Percentiles rank a stretch among this genome's conserved stretches.
Evolutionary conservation across 441 rosid species (phyloP).

Genomic region (Erodium moschatum): DNA sequence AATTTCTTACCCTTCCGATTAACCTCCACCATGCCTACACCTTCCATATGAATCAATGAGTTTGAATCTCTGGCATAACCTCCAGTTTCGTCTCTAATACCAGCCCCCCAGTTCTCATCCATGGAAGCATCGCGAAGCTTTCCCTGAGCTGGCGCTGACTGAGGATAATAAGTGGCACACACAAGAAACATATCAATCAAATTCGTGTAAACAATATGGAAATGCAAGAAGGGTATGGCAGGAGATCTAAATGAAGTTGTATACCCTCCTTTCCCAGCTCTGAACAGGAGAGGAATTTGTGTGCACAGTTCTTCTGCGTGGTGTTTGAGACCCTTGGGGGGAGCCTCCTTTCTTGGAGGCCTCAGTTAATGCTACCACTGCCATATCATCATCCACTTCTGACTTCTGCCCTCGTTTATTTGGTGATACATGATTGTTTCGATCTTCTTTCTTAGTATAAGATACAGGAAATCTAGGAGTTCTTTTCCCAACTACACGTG

Average conservation of each 20-base stretch:
- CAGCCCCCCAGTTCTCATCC: constrained; percentile 35
- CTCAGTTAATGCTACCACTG: constrained; percentile 58
- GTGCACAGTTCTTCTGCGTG: constrained; percentile 30
- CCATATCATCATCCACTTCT: constrained; percentile 47
- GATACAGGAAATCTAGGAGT: constrained; percentile 81
- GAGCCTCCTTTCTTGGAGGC: constrained; percentile 56
- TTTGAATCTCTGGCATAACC: constrained; percentile 33
- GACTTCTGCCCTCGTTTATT: constrained; percentile 45
- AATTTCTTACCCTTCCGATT: constrained; percentile 34
- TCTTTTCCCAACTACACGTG: constrained; percentile 77
- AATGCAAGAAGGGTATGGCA: constrained; percentile 5
- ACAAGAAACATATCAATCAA: constrained; percentile 16
- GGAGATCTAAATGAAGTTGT: constrained; percentile 12
- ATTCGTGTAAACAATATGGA: not conserved
- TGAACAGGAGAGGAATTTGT: constrained; percentile 38
- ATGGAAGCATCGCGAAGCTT: constrained; percentile 35
- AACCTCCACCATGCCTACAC: constrained; percentile 53
- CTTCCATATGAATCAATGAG: constrained; percentile 48
- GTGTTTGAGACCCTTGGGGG: constrained; percentile 43
- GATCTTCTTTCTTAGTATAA: constrained; percentile 38
- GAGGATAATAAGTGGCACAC: constrained; percentile 29
- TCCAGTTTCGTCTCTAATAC: constrained; percentile 34
- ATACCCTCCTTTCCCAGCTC: constrained; percentile 58
- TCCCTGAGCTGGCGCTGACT: constrained; percentile 33
- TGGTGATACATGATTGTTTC: constrained; percentile 31